Conservation (phyloP, 352 stramenopile genomes). For the Pythium utonaiense region DNA sequence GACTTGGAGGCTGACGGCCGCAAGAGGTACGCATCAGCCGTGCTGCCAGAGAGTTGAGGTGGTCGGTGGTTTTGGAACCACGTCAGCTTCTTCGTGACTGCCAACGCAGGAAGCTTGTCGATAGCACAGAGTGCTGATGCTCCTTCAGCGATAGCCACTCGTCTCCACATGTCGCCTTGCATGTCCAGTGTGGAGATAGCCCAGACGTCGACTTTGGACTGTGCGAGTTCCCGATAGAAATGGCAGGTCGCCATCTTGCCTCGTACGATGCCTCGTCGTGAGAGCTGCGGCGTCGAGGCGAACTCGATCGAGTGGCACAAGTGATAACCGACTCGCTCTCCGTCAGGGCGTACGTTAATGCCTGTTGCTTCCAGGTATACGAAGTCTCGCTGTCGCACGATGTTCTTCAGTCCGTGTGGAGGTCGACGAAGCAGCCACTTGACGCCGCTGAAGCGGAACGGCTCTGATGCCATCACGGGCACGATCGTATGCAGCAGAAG, state of each 20-base stretch:
- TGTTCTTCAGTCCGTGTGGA: constrained; percentile 1
- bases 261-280: constrained; percentile 16
- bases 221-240: constrained; percentile 15
- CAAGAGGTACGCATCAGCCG: neutral
- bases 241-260: constrained; percentile 25
- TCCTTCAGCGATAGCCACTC: constrained; percentile 10
- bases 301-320: constrained; percentile 27
- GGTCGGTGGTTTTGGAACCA: constrained; percentile 17
- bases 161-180: constrained; percentile 21
- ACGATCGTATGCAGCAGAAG: constrained; percentile 20
- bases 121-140: constrained; percentile 7
- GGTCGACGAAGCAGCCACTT: constrained; percentile 23
- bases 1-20: neutral
- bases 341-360: constrained; percentile 9
- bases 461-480: constrained; percentile 9
- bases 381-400: constrained; percentile 24
- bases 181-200: constrained; percentile 13
- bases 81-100: constrained; percentile 23
- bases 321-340: constrained; percentile 24
- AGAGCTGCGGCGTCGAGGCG: constrained; percentile 17
- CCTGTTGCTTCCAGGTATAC: constrained; percentile 24
- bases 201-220: constrained; percentile 25
- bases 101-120: constrained; percentile 11
- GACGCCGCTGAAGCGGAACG: constrained; percentile 22
- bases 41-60: constrained; percentile 1